Base-by-base conservation (phyloP, 768 basidiomycete species). In the Exidia glandulosa region DNA sequence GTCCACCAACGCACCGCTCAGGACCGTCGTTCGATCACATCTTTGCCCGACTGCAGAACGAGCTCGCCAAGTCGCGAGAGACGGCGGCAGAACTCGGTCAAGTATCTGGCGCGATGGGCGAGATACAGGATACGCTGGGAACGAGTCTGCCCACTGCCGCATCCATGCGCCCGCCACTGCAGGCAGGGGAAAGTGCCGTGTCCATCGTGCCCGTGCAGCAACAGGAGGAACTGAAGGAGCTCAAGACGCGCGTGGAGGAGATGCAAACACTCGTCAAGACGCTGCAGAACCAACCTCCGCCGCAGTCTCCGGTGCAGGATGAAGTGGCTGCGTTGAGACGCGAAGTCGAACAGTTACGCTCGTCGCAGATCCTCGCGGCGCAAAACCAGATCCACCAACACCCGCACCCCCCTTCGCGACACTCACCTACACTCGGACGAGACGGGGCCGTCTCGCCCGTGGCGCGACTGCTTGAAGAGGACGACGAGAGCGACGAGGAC, bases 21-120 rank as follows among this genome's bases (percentile, higher is more conserved):
- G n/a, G 92, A 0, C 77, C 95, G 25, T 88, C 85, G 9, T 95
- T 98, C 68, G 94, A 97, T 66, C 90, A 94, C 65, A 92, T 97
- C 57, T 74, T 97, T 48, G 88, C 79, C 59, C 83, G 91, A 32
- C 76, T 98, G 2, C 94, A 97, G 70, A 85, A 86, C 64, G 94
- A 98, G 70, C 82, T 98, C 23, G 87, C 88, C 74, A 96, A 95
- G 75, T 93, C 90, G 67, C 83, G 91, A 19, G 95, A 98, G 68
- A 96, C 94, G 0, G 90, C 91, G 12, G 78, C 85, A 1, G 94
- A 98, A 68, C 76, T 99, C 3, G 83, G 85, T 62, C 81, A 81
- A 1, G 74, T 97, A 32, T 86, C 82, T 16, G 81, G 81, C 12
- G 79, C 88, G 3, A 90, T 99, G 82, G 81, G 76, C 45, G 93